Evolutionary conservation across 1,284 basidiomycete genomes (phyloP).

Genomic region (Irpex sp.): DNA sequence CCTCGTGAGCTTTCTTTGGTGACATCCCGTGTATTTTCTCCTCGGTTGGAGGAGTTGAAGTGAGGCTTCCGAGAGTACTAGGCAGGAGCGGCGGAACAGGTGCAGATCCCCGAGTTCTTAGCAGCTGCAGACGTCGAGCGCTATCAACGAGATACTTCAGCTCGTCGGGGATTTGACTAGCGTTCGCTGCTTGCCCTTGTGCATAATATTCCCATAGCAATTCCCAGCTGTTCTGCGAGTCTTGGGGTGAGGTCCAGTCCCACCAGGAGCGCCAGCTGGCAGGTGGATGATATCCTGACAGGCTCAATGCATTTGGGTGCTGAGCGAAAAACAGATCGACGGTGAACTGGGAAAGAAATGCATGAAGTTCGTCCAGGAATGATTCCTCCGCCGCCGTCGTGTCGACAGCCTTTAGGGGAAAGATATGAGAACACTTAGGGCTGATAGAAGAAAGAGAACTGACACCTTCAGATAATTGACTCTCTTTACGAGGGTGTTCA

Average conservation of each 20-base stretch:
- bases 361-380: constrained; percentile 17
- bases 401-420: too few species aligned
- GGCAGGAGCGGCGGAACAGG: constrained; percentile 3
- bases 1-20: constrained; percentile 64
- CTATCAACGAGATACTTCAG: constrained; percentile 18
- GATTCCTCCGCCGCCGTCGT: not conserved
- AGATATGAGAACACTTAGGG: too few species aligned
- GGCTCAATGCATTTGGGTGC: constrained; percentile 36
- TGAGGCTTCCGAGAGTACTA: not conserved
- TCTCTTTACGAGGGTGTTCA: too few species aligned
- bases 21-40: constrained; percentile 48
- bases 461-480: too few species aligned
- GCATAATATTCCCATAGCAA: constrained; percentile 30
- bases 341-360: constrained; percentile 30
- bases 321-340: constrained; percentile 26
- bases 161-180: constrained; percentile 14
- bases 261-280: constrained; percentile 37
- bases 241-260: constrained; percentile 30
- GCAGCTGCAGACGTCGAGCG: constrained; percentile 26
- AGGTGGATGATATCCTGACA: constrained; percentile 27
- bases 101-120: constrained; percentile 18
- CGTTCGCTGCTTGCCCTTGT: not conserved
- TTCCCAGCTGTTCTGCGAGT: constrained; percentile 23
- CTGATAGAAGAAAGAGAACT: too few species aligned
- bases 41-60: not conserved